Evolutionary conservation across 768 basidiomycete species (phyloP).

Genomic region (Boletellus sp.): DNA sequence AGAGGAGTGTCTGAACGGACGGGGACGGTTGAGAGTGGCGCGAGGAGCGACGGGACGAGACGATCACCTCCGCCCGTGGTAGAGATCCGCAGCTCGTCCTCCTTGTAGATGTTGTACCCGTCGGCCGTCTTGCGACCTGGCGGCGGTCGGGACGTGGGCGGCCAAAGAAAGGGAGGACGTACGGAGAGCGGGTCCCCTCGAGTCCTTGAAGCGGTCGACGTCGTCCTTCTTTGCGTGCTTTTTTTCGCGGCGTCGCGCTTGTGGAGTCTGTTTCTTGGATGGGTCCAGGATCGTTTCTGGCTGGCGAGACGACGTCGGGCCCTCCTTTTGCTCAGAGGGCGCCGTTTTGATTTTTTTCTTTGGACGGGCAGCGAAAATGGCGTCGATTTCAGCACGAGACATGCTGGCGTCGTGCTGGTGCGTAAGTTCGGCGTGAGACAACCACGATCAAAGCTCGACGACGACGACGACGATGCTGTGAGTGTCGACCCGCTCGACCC

Average conservation of each 20-base stretch:
- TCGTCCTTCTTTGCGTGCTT: conserved; percentile 34
- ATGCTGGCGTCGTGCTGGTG: conserved; percentile 28
- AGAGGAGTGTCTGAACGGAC: conserved; percentile 64
- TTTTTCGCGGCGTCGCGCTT: conserved; percentile 34
- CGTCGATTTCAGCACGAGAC: conserved; percentile 77
- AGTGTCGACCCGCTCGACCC: conserved; percentile 10
- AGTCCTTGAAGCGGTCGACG: conserved; percentile 59
- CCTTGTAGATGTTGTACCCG: conserved; percentile 76
- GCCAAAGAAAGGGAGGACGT: conserved; percentile 29
- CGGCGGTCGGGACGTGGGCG: conserved; percentile 10
- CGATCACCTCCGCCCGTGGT: conserved; percentile 68
- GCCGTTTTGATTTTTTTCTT: conserved; percentile 38
- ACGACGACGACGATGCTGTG: conserved; percentile 33
- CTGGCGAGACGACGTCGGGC: not conserved
- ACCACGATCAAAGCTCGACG: conserved; percentile 8
- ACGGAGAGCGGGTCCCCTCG: conserved; percentile 71
- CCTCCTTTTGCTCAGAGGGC: not conserved
- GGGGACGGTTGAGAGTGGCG: conserved; percentile 21
- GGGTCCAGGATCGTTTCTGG: conserved; percentile 68
- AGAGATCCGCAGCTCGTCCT: conserved; percentile 73
- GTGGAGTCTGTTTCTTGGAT: conserved; percentile 36
- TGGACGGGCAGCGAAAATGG: conserved; percentile 63
- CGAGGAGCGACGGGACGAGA: conserved; percentile 2
- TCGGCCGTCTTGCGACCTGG: conserved; percentile 77
- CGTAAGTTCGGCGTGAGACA: conserved; percentile 19